These are phyloP conservation scores for Trichoderma reesei DNA, from an alignment of 495 filamentous ascomycete species.

Conservation along the genomic window DNA sequence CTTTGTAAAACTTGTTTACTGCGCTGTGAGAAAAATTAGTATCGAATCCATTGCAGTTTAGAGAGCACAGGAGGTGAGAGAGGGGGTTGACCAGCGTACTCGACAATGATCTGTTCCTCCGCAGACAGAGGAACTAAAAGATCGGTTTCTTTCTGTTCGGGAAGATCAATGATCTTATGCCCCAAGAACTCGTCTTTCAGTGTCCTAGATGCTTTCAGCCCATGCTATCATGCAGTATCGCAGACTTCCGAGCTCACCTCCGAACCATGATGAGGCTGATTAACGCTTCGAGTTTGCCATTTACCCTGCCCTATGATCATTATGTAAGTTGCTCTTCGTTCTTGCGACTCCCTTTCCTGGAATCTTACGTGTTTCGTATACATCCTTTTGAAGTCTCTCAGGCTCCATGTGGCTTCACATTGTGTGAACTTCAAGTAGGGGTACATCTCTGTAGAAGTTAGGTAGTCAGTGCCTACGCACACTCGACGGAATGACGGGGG, in stretches of 20 bases:
- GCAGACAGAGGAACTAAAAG: not conserved
- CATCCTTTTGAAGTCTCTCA: slow-evolving; percentile 37
- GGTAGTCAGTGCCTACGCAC: slow-evolving; percentile 14
- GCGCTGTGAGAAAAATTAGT: not conserved
- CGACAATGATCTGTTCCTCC: not conserved
- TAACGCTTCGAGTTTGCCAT: not conserved
- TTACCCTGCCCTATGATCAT: not conserved
- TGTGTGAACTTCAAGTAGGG: slow-evolving; percentile 52
- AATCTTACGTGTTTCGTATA: slow-evolving; percentile 28
- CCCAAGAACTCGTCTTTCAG: not conserved
- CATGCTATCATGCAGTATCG: not conserved
- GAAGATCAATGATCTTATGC: not conserved
- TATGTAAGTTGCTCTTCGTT: too few relatives aligned
- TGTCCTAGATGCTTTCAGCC: not conserved
- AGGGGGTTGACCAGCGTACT: too few relatives aligned
- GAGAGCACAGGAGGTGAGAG: too few relatives aligned
- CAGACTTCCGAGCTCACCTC: not conserved
- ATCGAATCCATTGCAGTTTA: too few relatives aligned
- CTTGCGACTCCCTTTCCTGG: too few relatives aligned
- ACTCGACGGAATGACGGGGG: slow-evolving; percentile 6
- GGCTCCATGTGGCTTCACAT: slow-evolving; percentile 32
- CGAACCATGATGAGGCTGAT: slow-evolving; percentile 4
- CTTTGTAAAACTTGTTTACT: not conserved
- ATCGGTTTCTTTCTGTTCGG: not conserved
- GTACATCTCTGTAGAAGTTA: slow-evolving; percentile 39